Base-by-base conservation (phyloP, 1,284 basidiomycete genomes). In the Puccinia horiana region DNA sequence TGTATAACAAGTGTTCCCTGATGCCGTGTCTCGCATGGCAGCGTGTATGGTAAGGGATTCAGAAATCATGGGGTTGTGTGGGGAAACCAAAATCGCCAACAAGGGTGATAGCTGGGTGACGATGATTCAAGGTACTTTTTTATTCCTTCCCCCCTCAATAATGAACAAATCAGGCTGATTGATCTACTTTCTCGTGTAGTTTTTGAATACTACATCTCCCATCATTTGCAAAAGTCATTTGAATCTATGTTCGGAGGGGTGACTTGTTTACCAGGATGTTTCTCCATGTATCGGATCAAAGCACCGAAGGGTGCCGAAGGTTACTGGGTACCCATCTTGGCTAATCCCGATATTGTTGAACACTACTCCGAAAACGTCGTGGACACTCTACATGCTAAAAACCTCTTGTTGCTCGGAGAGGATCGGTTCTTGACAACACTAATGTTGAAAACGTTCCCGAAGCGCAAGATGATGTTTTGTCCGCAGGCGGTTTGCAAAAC, bases 171-270 rank as follows among this genome's bases (percentile, higher is more conserved):
- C 8, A 47, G 42, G 32, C 67, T 82, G 49, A 35, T 54, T 56
- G 40, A 56, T 32, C 1, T 3, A 29, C 44, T 37, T 35, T 44
- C 12, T 44, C 9, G 5, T 18, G 0, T 81, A 86, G 87, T 88
- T 93, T 98, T 98, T 87, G 96, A 98, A 88, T 99, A 99, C 88
- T 98, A 98, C 90, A 98, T 98, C 88, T 98, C 96, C 20, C 96
- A 99, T 87, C 97, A 99, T 88, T 91, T 95, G 90, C 97, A 88
- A 85, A 86, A 88, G 84, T 87, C 88, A 3, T 88, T 87, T 84
- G 88, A 88, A 84, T 85, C 88, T 2, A 84, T 87, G 86, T 87
- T 88, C 85, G 88, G 88, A 77, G 87, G 88, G 85, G 88, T 88
- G 37, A 88, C 88, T 35, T 88, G 88, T 84, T 84, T 88, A 42